phyloP scores from a whole-genome alignment of 495 filamentous ascomycete genomes.

The Aspergillus ellipticus region DNA sequence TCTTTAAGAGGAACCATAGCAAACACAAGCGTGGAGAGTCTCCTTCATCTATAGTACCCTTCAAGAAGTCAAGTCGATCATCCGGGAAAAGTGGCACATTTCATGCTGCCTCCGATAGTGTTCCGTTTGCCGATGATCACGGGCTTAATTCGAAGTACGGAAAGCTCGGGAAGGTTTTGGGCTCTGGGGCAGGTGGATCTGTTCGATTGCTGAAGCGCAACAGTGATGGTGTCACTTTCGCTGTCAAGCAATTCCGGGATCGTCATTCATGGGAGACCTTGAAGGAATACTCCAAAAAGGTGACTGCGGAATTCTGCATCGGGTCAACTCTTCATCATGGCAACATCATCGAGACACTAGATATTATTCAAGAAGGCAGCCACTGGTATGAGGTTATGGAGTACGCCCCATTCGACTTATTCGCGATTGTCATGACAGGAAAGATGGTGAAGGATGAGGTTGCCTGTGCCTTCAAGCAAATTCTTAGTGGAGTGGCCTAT shows the following conservation, averaged over 20 bases:
- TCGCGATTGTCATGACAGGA: conserved; percentile 98
- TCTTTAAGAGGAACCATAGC: conserved; percentile 71
- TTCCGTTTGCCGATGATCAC: conserved; percentile 94
- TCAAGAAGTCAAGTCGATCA: conserved; percentile 42
- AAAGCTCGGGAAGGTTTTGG: conserved; percentile 88
- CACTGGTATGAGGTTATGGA: conserved; percentile 99
- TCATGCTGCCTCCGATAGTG: conserved; percentile 54
- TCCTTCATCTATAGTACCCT: conserved; percentile 42
- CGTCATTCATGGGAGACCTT: conserved; percentile 91
- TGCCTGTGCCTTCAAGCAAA: conserved; percentile 87
- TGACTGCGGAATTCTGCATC: conserved; percentile 99
- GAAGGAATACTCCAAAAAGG: conserved; percentile 95
- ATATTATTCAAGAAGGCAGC: conserved; percentile 91
- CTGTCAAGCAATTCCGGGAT: conserved; percentile 94
- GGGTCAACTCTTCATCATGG: conserved; percentile 96
- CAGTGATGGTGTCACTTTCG: conserved; percentile 87
- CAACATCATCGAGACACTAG: conserved; percentile 96
- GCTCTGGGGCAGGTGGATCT: conserved; percentile 91
- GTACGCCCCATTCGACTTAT: conserved; percentile 95
- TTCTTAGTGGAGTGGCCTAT: conserved; percentile 94
- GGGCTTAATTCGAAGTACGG: conserved; percentile 89
- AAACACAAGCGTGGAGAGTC: conserved; percentile 66
- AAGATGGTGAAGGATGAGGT: conserved; percentile 95
- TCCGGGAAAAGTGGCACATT: conserved; percentile 55
- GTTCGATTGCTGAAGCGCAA: conserved; percentile 91